Evolutionary conservation across 2,329 filamentous ascomycete species (phyloP).

Genomic region (Botrytis byssoidea): DNA sequence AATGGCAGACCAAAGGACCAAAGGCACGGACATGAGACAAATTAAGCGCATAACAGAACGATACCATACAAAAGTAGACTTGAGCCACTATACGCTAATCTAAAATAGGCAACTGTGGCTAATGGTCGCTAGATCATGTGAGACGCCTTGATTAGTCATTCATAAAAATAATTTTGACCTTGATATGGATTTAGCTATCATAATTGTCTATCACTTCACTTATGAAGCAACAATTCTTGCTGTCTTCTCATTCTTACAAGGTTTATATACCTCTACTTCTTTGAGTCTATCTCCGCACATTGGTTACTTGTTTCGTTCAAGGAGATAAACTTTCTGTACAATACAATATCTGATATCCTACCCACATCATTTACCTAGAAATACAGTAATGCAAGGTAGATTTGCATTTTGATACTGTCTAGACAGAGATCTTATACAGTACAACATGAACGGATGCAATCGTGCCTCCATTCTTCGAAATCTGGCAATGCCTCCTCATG

Average conservation of each 20-base stretch:
- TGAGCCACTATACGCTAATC: background rate
- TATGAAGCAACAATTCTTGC: background rate
- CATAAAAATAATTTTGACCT: background rate
- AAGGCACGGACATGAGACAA: conserved; percentile 5
- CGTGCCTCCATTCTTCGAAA: conserved; percentile 33
- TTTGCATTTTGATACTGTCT: conserved; percentile 4
- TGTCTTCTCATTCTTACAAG: background rate
- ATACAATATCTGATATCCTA: background rate
- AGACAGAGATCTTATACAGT: conserved; percentile 10
- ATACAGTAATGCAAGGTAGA: conserved; percentile 5
- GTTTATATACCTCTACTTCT: background rate
- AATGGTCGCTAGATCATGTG: background rate
- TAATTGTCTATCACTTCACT: background rate
- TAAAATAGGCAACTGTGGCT: background rate
- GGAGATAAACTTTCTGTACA: background rate
- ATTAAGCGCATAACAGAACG: conserved; percentile 1
- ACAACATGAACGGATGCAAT: conserved; percentile 39
- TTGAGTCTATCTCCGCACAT: background rate
- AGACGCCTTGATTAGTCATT: background rate
- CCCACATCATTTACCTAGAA: background rate
- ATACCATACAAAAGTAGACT: background rate
- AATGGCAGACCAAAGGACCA: background rate
- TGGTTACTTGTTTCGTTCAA: background rate
- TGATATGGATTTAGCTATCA: background rate
- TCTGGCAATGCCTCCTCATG: conserved; percentile 29